These are phyloP conservation scores for Ceratocystis variospora DNA, from an alignment of 2,329 filamentous ascomycete genomes.

Conservation along the genomic window DNA sequence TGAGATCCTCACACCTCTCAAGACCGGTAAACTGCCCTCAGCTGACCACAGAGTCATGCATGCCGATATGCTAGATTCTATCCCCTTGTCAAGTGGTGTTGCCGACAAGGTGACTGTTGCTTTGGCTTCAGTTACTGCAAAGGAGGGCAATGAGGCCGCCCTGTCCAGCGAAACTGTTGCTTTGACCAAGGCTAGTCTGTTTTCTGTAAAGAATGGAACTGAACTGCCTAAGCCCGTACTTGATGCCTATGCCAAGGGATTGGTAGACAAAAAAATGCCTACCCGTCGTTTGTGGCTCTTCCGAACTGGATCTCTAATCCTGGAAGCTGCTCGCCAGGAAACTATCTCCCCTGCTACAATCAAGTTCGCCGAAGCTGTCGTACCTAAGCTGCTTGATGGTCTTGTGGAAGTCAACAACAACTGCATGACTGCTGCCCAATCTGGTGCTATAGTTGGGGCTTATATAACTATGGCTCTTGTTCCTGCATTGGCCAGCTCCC, in stretches of 20 bases:
- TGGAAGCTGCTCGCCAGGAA: conserved; percentile 30
- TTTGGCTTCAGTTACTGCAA: conserved; percentile 55
- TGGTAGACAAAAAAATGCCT: conserved; percentile 69
- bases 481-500: conserved; percentile 38
- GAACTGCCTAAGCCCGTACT: conserved; percentile 51
- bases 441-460: conserved; percentile 64
- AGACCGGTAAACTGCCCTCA: conserved; percentile 67
- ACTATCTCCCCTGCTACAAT: conserved; percentile 22
- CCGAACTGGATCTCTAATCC: conserved; percentile 54
- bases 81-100: conserved; percentile 46
- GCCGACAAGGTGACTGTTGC: conserved; percentile 53
- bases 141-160: conserved; percentile 81
- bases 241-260: conserved; percentile 65
- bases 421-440: conserved; percentile 65
- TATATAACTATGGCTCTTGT: conserved; percentile 58
- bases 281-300: conserved; percentile 71
- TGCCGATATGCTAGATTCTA: conserved; percentile 60
- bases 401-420: conserved; percentile 71
- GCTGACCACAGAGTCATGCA: conserved; percentile 75
- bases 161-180: conserved; percentile 61
- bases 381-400: conserved; percentile 47
- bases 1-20: conserved; percentile 67
- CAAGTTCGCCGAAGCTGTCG: conserved; percentile 38
- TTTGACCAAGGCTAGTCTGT: conserved; percentile 50
- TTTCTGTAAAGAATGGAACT: conserved; percentile 45